Base-by-base conservation (phyloP, 2,329 filamentous ascomycete genomes). In the Xylaria sp. region DNA sequence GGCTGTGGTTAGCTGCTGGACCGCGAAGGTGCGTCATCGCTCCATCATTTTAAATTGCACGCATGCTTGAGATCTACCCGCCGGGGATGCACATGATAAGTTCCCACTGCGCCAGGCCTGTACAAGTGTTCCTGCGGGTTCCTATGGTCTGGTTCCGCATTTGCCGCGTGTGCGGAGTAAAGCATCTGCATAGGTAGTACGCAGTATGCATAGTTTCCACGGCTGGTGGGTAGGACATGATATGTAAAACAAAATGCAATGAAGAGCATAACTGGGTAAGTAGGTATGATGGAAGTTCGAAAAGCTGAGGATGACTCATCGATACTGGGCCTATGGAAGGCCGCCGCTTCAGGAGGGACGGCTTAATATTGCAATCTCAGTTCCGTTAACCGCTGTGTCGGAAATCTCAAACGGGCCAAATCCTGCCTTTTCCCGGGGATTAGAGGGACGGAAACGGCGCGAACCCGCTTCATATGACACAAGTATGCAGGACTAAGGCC, bases 401-500 rank as follows among this genome's bases (percentile, higher is more conserved):
- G 61, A 59, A 59, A 46, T 50, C 47, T 53, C 51, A 60, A 39
- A 57, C 54, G 44, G 52, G 42, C 60, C 56, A 59, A 47, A 60
- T 62, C 56, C 39, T 50, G 19, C 45, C 57, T 66, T 66, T 63
- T 57, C 60, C 62, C 55, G 54, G 56, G 46, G 37, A 49, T 48
- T 59, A 42, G 62, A 57, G 54, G 52, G 52, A 63, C 60, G 62
- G 62, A 55, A 63, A 61, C 64, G 57, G 39, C 48, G 43, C 48
- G 54, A 34, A 46, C 48, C 58, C 52, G 54, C 39, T 22, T 38
- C n/a, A n/a, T 45, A 13, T 34, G n/a, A 37, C 34, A 26, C 18
- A 22, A 47, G 43, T 20, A 45, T 21, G 24, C 18, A 37, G 44
- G 53, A 38, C 44, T 45, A 19, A 21, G 29, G 34, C 24, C 19